Evolutionary conservation across 768 basidiomycete genomes (phyloP), one percentile per base, ranked within the genome.

Genomic region (Leucogyrophana mollusca): DNA sequence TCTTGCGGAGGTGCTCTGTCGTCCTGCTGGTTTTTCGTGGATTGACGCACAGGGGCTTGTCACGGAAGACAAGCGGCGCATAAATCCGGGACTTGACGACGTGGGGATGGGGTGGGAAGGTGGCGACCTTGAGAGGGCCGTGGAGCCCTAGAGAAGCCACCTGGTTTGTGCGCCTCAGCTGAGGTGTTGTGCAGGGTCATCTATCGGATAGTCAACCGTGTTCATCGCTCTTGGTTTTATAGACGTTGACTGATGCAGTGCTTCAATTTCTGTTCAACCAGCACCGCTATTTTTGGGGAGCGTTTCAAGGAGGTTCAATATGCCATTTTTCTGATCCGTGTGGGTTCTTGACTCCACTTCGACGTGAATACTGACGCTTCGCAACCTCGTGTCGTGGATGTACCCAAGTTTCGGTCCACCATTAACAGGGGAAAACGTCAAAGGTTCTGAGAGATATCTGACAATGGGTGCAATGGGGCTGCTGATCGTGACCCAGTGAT

Each of bases 21-120:
- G 93, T 30, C 90, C 94, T 0, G 71, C 76, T 24, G 87, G 89
- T 14, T 84, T 76, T 56, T 87, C 89, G 35, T 96, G 90, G 90
- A 62, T 94, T 21, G 73, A 90, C 56, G 77, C 78, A 4, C 60
- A 66, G 24, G 83, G 66, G 17, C 57, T 78, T 23, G 82, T 77
- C 43, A 83, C 81, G 36, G 80, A 86, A 61, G 93, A 94, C 65
- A 76, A 74, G 64, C 71, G 94, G 46, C 72, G 75, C 54, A 69
- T 87, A 3, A 94, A 93, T 65, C 91, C 91, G 13, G 90, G 84
- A 22, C 46, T 74, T 40, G 62, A 66, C 18, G 65, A 64, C 32
- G 58, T 54, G 36, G 53, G 56, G 32, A 44, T 50, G 30, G 42
- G 52, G 44, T 58, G 62, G 57, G 58, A 65, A 35, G 54, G 58